phyloP scores from a whole-genome alignment of 1,139 yeast genomes.

The Dujonia santamariae region DNA sequence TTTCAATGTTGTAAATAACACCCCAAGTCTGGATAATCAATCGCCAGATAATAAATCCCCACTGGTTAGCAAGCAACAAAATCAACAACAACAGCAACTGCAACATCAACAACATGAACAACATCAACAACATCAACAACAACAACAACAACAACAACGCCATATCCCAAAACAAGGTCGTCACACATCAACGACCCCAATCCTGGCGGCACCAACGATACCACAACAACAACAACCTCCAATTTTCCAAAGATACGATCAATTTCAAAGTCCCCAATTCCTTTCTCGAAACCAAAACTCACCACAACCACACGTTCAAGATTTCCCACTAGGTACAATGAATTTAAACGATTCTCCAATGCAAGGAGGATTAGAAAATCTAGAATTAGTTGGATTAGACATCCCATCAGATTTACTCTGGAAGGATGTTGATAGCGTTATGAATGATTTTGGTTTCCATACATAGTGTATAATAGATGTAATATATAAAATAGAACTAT shows the following conservation, averaged over 20 bases:
- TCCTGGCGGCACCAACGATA: constrained; percentile 1
- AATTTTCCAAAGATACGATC: neutral
- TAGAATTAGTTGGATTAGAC: constrained; percentile 34
- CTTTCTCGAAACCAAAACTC: constrained; percentile 2
- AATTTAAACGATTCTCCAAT: constrained; percentile 29
- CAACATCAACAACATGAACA: constrained; percentile 6
- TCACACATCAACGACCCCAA: too few relatives aligned
- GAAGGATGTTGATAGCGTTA: constrained; percentile 87
- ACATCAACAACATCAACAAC: constrained; percentile 5
- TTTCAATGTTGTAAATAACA: constrained; percentile 35
- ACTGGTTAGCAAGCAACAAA: constrained; percentile 1
- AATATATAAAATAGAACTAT: neutral
- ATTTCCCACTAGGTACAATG: constrained; percentile 6
- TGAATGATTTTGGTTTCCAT: constrained; percentile 94
- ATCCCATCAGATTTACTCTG: constrained; percentile 65
- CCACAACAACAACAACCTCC: neutral
- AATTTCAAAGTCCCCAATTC: neutral
- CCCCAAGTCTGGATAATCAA: constrained; percentile 1
- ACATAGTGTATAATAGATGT: constrained; percentile 17
- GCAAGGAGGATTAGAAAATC: constrained; percentile 28
- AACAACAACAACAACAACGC: constrained; percentile 3
- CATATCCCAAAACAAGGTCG: neutral
- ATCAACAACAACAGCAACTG: neutral
- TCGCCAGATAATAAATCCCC: constrained; percentile 5
- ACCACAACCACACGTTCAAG: constrained; percentile 6